These are phyloP conservation scores for Cetraspora pellucida DNA, from an alignment of 192 early-diverging fungal species.

Conservation along the genomic window DNA sequence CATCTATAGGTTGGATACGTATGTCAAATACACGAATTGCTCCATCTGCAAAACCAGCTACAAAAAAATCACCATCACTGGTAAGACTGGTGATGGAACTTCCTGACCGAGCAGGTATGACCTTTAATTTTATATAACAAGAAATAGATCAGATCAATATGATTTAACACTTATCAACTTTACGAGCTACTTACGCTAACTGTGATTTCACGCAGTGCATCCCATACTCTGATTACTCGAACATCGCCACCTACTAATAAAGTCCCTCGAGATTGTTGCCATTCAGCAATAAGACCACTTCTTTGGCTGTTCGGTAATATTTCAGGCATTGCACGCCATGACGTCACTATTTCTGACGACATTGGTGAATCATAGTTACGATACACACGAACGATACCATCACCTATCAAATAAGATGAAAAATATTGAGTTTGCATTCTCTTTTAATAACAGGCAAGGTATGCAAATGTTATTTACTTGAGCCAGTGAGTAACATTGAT, in stretches of 20 bases:
- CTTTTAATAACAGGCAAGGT: not conserved
- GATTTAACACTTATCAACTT: not conserved
- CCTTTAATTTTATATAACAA: constrained; percentile 36
- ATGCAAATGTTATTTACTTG: constrained; percentile 49
- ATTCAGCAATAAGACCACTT: constrained; percentile 69
- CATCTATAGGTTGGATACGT: constrained; percentile 53
- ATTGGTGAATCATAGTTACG: constrained; percentile 64
- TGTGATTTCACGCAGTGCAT: constrained; percentile 74
- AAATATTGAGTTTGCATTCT: not conserved
- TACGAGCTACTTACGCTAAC: constrained; percentile 53
- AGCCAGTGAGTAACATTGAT: constrained; percentile 81
- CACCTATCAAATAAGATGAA: constrained; percentile 52
- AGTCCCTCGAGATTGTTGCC: constrained; percentile 75
- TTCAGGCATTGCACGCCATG: constrained; percentile 78
- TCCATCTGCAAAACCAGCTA: constrained; percentile 78
- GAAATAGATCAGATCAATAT: too few relatives aligned
- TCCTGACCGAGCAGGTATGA: constrained; percentile 58
- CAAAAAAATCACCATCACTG: constrained; percentile 69
- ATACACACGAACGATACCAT: constrained; percentile 78
- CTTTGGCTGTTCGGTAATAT: constrained; percentile 59
- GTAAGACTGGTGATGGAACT: constrained; percentile 65
- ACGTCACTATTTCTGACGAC: constrained; percentile 65
- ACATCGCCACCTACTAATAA: constrained; percentile 71
- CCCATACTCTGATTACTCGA: constrained; percentile 74
- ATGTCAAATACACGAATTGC: constrained; percentile 71